Evolutionary conservation across 192 early-diverging fungal genomes (phyloP).

Genomic region (Coemansia interrupta): DNA sequence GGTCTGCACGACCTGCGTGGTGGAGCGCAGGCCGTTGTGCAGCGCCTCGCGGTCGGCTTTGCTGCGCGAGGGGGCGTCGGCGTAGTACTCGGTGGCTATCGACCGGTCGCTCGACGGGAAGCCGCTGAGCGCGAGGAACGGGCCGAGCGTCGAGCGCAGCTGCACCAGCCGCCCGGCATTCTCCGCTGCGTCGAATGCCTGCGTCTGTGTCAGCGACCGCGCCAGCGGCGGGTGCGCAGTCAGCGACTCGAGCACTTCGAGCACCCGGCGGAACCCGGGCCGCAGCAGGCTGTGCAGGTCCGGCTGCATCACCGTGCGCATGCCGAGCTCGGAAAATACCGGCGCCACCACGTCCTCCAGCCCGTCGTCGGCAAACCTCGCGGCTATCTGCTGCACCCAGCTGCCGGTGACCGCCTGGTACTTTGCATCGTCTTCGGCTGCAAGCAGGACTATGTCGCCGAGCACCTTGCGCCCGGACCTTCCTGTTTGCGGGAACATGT

Average conservation of each 20-base stretch:
- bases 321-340: slow-evolving; percentile 28
- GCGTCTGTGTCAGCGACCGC: slow-evolving; percentile 30
- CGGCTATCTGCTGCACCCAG: slow-evolving; percentile 17
- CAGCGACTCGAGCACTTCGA: slow-evolving; percentile 36
- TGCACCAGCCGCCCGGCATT: slow-evolving; percentile 33
- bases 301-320: slow-evolving; percentile 19
- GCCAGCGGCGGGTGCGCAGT: slow-evolving; percentile 19
- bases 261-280: slow-evolving; percentile 44
- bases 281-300: slow-evolving; percentile 37
- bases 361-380: slow-evolving; percentile 34
- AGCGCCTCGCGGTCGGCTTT: slow-evolving; percentile 55
- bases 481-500: slow-evolving; percentile 76
- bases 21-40: slow-evolving; percentile 58
- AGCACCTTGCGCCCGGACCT: slow-evolving; percentile 16
- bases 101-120: slow-evolving; percentile 31
- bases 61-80: slow-evolving; percentile 56
- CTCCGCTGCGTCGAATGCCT: slow-evolving; percentile 32
- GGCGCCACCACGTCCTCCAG: slow-evolving; percentile 37
- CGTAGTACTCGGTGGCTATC: slow-evolving; percentile 27
- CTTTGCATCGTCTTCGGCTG: slow-evolving; percentile 2
- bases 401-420: slow-evolving; percentile 3
- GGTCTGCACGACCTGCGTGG: slow-evolving; percentile 57
- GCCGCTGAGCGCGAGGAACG: slow-evolving; percentile 39
- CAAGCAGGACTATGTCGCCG: slow-evolving; percentile 21
- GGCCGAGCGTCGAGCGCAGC: slow-evolving; percentile 37